Conservation (phyloP, 1,284 basidiomycete genomes). For the Ceratobasidium papillatum region DNA sequence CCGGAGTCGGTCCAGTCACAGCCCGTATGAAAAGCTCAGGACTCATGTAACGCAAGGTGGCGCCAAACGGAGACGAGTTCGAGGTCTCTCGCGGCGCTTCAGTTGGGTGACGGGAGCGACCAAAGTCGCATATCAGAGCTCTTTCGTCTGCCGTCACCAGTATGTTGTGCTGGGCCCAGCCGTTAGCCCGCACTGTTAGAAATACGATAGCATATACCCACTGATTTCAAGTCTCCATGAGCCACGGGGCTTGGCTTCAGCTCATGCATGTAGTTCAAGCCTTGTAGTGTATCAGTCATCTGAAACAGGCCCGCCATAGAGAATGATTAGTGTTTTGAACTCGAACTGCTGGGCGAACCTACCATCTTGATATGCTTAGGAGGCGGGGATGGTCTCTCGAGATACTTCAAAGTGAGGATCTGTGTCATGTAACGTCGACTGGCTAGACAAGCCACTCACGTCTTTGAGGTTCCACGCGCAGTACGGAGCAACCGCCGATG, state of each 20-base stretch:
- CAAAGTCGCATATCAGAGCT: slow-evolving; percentile 36
- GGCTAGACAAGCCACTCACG: neutral
- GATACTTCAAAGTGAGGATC: neutral
- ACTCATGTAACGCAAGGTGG: slow-evolving; percentile 33
- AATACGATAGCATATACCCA: neutral
- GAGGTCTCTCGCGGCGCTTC: neutral
- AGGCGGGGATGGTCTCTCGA: slow-evolving; percentile 14
- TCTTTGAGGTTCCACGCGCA: slow-evolving; percentile 21
- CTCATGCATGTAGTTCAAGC: slow-evolving; percentile 33
- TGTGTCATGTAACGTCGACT: neutral
- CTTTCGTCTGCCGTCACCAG: slow-evolving; percentile 20
- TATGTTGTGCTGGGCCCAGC: slow-evolving; percentile 32
- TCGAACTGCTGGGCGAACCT: neutral
- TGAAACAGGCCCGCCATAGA: neutral
- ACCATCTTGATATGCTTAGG: slow-evolving; percentile 35
- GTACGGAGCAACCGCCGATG: neutral
- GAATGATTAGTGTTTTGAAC: neutral
- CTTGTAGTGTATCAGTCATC: slow-evolving; percentile 33
- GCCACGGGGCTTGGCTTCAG: slow-evolving; percentile 10
- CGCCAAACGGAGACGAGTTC: slow-evolving; percentile 29
- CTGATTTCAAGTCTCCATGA: slow-evolving; percentile 37
- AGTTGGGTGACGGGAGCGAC: slow-evolving; percentile 7
- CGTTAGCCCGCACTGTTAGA: too few relatives aligned
- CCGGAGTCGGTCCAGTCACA: slow-evolving; percentile 8
- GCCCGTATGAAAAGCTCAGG: slow-evolving; percentile 16